Conservation (phyloP, 1,284 basidiomycete genomes). For the Pulveroboletus ridleyi region DNA sequence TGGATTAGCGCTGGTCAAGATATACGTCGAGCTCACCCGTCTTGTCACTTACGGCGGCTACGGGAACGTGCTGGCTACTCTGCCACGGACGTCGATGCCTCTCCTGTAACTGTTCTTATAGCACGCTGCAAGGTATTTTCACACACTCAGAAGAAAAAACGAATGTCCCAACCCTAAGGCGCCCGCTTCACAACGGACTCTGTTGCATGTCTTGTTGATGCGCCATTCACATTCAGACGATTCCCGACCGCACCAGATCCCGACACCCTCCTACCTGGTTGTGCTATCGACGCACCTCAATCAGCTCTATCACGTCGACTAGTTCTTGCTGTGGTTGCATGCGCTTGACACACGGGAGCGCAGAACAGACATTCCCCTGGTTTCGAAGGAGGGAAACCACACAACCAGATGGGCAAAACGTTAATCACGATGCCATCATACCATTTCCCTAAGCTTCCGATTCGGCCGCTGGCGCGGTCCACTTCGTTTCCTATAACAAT, state of each 20-base stretch:
- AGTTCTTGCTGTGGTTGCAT: not conserved
- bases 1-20: not conserved
- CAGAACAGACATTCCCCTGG: not conserved
- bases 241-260: not conserved
- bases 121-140: not conserved
- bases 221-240: not conserved
- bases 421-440: not conserved
- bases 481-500: not conserved
- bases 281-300: not conserved
- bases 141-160: not conserved
- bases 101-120: no score
- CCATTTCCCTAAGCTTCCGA: not conserved
- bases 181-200: not conserved
- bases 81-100: conserved; percentile 9
- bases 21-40: not conserved
- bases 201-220: not conserved
- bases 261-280: not conserved
- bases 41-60: not conserved
- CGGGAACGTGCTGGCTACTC: not conserved
- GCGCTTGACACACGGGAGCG: not conserved
- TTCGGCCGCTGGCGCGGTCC: not conserved
- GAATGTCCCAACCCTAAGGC: not conserved
- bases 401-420: not conserved
- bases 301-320: not conserved
- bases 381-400: not conserved